A percentile compares a stretch with the other conserved stretches of the same genome.
phyloP scores from a whole-genome alignment of 2,329 filamentous ascomycete species.

The Ceratocystis diversiconidia region DNA sequence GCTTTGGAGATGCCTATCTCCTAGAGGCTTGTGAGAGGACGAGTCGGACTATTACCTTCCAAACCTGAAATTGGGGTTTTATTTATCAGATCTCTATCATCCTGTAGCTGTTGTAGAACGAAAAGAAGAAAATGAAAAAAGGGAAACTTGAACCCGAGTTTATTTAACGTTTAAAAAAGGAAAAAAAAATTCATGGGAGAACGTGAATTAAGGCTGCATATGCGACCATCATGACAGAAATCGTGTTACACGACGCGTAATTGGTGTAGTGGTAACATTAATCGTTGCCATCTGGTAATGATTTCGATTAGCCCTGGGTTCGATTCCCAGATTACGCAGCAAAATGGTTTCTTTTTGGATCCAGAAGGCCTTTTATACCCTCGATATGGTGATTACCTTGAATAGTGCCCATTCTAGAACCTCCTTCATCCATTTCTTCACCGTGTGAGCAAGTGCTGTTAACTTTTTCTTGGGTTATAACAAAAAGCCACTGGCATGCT shows the following conservation, averaged over 20 bases:
- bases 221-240: background rate
- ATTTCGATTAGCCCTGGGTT: conserved; percentile 15
- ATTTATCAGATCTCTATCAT: too few relatives aligned
- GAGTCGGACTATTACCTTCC: too few relatives aligned
- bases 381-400: background rate
- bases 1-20: too few relatives aligned
- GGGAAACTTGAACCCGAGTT: too few relatives aligned
- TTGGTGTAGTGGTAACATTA: conserved; percentile 15
- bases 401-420: background rate
- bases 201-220: background rate
- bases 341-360: background rate
- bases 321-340: conserved; percentile 13
- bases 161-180: too few relatives aligned
- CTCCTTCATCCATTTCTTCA: background rate
- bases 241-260: background rate
- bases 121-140: too few relatives aligned
- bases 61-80: too few relatives aligned
- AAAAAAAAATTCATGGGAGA: background rate
- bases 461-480: too few relatives aligned
- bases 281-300: conserved; percentile 14
- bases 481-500: too few relatives aligned
- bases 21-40: too few relatives aligned
- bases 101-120: too few relatives aligned
- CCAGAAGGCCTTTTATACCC: background rate
- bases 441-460: background rate